Percentiles rank a stretch among this genome's conserved stretches.
Evolutionary conservation across 306 rosid genomes (phyloP).

Genomic region (Hylodesmum podocarpum): DNA sequence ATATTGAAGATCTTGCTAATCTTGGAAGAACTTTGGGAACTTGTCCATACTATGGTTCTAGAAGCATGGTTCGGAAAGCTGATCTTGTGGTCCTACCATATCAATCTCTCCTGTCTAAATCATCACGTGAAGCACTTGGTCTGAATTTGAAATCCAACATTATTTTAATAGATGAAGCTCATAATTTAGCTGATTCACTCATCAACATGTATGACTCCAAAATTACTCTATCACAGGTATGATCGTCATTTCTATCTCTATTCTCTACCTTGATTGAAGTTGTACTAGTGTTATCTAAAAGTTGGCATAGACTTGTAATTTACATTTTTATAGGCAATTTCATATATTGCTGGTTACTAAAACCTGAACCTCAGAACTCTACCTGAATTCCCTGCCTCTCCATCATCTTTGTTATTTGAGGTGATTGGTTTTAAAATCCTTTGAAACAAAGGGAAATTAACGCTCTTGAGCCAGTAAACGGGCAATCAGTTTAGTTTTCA

Average conservation of each 20-base stretch:
- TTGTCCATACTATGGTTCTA: constrained; percentile 95
- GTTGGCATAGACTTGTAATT: constrained; percentile 11
- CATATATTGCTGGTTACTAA: background rate
- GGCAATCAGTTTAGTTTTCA: constrained; percentile 5
- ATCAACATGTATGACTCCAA: constrained; percentile 84
- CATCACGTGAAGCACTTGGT: constrained; percentile 96
- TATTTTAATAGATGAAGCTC: constrained; percentile 90
- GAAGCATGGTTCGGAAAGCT: constrained; percentile 72
- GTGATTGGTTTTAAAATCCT: constrained; percentile 9
- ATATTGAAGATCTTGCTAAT: constrained; percentile 91
- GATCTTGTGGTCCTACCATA: constrained; percentile 96
- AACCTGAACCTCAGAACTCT: background rate
- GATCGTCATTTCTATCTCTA: constrained; percentile 12
- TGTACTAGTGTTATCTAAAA: background rate
- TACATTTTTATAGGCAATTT: constrained; percentile 9
- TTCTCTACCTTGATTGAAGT: constrained; percentile 17
- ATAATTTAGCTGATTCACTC: constrained; percentile 93
- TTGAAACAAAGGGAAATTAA: background rate
- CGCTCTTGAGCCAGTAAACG: background rate
- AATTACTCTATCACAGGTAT: constrained; percentile 75
- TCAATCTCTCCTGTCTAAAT: constrained; percentile 90
- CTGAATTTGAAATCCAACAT: constrained; percentile 74
- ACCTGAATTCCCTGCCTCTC: background rate
- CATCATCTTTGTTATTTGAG: background rate
- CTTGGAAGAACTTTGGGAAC: constrained; percentile 77